These are phyloP conservation scores for Heimioporus sp. DNA, from an alignment of 768 basidiomycete species.

Conservation along the genomic window DNA sequence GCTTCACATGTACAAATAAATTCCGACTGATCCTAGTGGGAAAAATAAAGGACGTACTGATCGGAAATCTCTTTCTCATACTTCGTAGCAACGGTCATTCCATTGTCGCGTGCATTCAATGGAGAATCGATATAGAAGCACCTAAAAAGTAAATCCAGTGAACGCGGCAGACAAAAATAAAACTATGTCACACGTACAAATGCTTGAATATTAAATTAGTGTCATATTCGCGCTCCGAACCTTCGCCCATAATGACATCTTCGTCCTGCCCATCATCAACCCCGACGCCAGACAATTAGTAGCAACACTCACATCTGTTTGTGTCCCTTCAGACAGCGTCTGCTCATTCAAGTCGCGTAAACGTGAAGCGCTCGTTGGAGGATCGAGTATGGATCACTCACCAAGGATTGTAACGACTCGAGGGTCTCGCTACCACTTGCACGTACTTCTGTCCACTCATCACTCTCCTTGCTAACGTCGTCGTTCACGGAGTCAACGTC, in stretches of 20 bases:
- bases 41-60: slow-evolving; percentile 41
- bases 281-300: background rate
- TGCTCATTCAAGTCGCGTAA: background rate
- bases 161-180: background rate
- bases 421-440: slow-evolving; percentile 20
- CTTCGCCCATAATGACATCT: slow-evolving; percentile 71
- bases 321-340: slow-evolving; percentile 12
- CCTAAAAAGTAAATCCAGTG: slow-evolving; percentile 35
- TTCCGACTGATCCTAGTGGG: background rate
- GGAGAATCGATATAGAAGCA: slow-evolving; percentile 89
- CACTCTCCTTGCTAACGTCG: slow-evolving; percentile 41
- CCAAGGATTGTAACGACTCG: slow-evolving; percentile 16
- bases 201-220: slow-evolving; percentile 77
- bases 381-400: background rate
- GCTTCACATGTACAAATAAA: slow-evolving; percentile 35
- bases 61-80: slow-evolving; percentile 49
- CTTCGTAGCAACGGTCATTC: slow-evolving; percentile 56
- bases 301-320: slow-evolving; percentile 5
- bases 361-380: background rate
- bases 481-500: slow-evolving; percentile 71
- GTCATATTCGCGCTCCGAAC: slow-evolving; percentile 76
- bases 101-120: slow-evolving; percentile 64
- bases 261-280: slow-evolving; percentile 8
- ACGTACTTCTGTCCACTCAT: slow-evolving; percentile 40
- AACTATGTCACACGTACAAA: slow-evolving; percentile 47